Evolutionary conservation across 495 filamentous ascomycete genomes (phyloP), one percentile per base, ranked within the genome.

Genomic region (Apodospora peruviana): DNA sequence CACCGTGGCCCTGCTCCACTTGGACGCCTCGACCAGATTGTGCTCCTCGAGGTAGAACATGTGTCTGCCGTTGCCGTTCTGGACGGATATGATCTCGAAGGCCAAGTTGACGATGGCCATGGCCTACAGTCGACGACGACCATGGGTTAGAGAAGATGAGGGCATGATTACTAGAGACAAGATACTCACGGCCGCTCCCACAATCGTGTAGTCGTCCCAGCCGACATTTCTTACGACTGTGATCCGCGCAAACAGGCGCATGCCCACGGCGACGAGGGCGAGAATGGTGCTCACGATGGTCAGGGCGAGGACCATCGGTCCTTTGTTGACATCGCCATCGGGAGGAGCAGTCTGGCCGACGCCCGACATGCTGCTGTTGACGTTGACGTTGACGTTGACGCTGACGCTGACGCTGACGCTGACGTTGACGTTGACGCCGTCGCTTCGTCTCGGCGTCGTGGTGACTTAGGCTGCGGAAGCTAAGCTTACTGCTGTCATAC

Each of bases 241-340:
- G 43, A 45, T 4, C 22, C 43, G 24, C 2, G 22, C 29, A 34
- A 16, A 45, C 24, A 45, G 16, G n/a, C 43, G 24, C 22, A 36
- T 25, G 17, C 22, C 43, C 8, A 45, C 29, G 24, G 27, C 14
- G 29, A 45, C 14, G 4, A 45, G 43, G 43, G 43, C 43, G 24
- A 45, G 4, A 12, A 35, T 17, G 18, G 43, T 45, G 17, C 22
- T 45, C 12, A 35, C 43, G 43, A 18, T 34, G 43, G 29, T 32
- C 1, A 45, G 11, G 7, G 43, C 43, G 24, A 45, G 43, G 2
- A 45, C 8, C 16, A 32, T 20, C 1, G 43, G 43, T 48, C 65
- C 64, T 10, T 34, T 16, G 23, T 18, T 45, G 22, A 23, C 48
- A 4, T 43, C 21, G 2, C 48, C 39, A 20, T 29, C 16, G 2